Percentiles rank a stretch among this genome's conserved stretches.
Conservation (phyloP, 169 alveolate genomes). For the Plasmodium vinckei region DNA sequence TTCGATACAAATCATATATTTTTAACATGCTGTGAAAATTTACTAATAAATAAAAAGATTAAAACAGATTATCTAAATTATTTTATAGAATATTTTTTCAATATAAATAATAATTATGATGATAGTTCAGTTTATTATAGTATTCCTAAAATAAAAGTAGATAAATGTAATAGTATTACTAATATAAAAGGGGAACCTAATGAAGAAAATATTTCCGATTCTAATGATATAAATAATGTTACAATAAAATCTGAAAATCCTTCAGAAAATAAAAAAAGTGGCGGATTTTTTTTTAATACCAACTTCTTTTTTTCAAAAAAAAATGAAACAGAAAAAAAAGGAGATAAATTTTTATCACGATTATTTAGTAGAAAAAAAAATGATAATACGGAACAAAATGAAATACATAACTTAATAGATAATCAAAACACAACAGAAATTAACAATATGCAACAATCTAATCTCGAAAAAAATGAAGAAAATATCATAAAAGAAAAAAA, state of each 20-base stretch:
- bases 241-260: too few species aligned
- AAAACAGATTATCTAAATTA: constrained; percentile 22
- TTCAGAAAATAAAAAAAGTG: too few species aligned
- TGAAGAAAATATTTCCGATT: too few species aligned
- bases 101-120: not conserved
- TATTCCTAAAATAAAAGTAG: too few species aligned
- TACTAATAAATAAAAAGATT: constrained; percentile 20
- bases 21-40: constrained; percentile 31
- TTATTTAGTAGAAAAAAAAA: too few species aligned
- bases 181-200: too few species aligned
- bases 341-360: too few species aligned
- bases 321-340: too few species aligned
- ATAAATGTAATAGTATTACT: too few species aligned
- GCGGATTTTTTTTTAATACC: too few species aligned
- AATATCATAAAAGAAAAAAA: not conserved
- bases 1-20: not conserved
- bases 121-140: not conserved
- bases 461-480: not conserved
- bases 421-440: not conserved
- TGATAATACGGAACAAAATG: not conserved
- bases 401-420: not conserved
- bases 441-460: not conserved
- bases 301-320: too few species aligned
- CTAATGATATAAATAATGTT: too few species aligned
- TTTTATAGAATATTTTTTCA: constrained; percentile 6